phyloP scores from a whole-genome alignment of 139 green algal species.

The Diplosphaera chodatii region DNA sequence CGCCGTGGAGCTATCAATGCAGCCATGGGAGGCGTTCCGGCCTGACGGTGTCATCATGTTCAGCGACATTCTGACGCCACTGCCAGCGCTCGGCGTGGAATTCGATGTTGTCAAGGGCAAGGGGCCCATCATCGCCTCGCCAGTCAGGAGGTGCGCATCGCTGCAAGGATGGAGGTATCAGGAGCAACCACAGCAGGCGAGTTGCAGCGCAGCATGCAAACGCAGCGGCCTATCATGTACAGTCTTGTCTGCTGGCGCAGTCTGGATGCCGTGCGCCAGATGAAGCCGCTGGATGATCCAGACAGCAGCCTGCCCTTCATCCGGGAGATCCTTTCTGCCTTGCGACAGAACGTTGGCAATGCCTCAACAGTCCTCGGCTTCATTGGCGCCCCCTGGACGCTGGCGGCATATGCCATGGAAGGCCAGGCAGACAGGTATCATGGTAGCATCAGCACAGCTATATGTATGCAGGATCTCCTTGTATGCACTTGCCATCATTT shows the following conservation, averaged over 20 bases:
- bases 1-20: constrained; percentile 89
- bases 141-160: constrained; percentile 34
- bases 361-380: constrained; percentile 89
- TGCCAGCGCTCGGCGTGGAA: constrained; percentile 93
- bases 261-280: constrained; percentile 52
- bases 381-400: constrained; percentile 94
- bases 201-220: too few species aligned
- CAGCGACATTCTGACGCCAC: constrained; percentile 95
- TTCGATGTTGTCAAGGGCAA: constrained; percentile 97
- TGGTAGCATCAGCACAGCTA: too few species aligned
- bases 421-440: constrained; percentile 70
- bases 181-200: neutral
- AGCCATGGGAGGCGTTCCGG: constrained; percentile 91
- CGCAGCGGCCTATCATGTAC: too few species aligned
- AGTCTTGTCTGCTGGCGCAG: constrained; percentile 29
- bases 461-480: too few species aligned
- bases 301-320: constrained; percentile 76
- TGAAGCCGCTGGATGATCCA: constrained; percentile 75
- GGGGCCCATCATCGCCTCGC: constrained; percentile 75
- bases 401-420: constrained; percentile 94
- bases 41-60: constrained; percentile 99
- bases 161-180: neutral
- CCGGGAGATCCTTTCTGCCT: constrained; percentile 65
- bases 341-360: constrained; percentile 63
- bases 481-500: too few species aligned